Base-by-base conservation (phyloP, 2,329 filamentous ascomycete genomes). In the Penicillium sp. region DNA sequence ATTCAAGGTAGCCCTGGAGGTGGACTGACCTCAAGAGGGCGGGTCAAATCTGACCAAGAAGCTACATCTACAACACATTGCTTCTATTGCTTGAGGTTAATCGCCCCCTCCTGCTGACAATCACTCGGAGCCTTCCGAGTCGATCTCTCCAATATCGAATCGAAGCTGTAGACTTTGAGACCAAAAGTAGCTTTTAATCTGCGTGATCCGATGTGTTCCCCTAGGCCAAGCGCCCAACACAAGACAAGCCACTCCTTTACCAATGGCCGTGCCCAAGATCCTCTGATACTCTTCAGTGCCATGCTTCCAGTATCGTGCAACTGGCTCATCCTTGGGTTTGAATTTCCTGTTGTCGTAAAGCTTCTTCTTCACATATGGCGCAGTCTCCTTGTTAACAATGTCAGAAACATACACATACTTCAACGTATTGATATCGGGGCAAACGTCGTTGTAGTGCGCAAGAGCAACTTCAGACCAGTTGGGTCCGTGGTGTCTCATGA, bases 61-160 rank as follows among this genome's bases (percentile, higher is more conserved):
- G 24, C 24, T 27, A 27, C 5, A 27, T 27, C 24, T 27, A 27
- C 8, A 27, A 27, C 24, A 2, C 5, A 27, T 27, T 27, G 24
- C 24, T 27, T 27, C 24, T 27, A 27, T 27, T 6, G 5, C 24
- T 8, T 8, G 4, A 27, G 24, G 5, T 27, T 8, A 5, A 27
- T 27, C 31, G 11, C 4, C 31, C 13, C 31, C 13, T 34, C 7
- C 31, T 34, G 8, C 13, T 11, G 31, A 8, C 24, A 8, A 27
- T 27, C 24, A 27, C 5, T 8, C 24, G 24, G 24, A 8, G 24
- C 24, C 5, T 27, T 8, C 8, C 24, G 5, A 27, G 18, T 14
- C 14, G 18, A 29, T 29, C n/a, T 5, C 13, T 8, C n/a, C 29
- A 44, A 53, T 53, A 32, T 53, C 50, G 27, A 53, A 53, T 3